These are phyloP conservation scores for Letharia lupina DNA, from an alignment of 495 filamentous ascomycete species.

Conservation along the genomic window DNA sequence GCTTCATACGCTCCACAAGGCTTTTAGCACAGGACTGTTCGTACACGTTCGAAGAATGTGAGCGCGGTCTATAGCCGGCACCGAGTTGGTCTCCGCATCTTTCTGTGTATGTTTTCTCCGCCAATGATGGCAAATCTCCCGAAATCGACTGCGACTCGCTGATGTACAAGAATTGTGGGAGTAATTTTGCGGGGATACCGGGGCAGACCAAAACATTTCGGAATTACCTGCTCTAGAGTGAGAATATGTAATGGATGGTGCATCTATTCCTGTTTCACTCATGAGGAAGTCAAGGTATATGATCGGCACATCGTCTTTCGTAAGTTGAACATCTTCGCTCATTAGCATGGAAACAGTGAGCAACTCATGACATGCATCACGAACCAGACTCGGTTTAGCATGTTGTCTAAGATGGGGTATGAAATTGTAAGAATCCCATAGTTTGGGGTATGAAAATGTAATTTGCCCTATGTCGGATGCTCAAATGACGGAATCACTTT, in stretches of 20 bases:
- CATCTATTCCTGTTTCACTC: conserved; percentile 32
- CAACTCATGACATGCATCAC: neutral
- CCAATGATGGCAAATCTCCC: neutral
- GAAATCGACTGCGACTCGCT: neutral
- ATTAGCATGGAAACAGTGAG: neutral
- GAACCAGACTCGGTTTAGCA: neutral
- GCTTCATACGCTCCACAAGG: conserved; percentile 32
- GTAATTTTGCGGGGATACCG: neutral
- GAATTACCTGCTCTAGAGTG: conserved; percentile 32
- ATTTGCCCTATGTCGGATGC: neutral
- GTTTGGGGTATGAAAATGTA: too few relatives aligned
- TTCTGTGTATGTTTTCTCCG: neutral
- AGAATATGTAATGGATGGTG: conserved; percentile 26
- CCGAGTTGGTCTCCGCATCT: neutral
- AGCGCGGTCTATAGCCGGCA: neutral
- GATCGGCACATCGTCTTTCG: conserved; percentile 31
- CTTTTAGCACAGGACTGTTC: conserved; percentile 12
- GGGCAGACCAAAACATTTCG: neutral
- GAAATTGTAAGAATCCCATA: too few relatives aligned
- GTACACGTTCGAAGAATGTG: conserved; percentile 15
- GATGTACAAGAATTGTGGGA: neutral
- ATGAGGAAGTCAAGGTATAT: conserved; percentile 35
- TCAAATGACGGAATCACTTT: neutral
- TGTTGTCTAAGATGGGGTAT: too few relatives aligned
- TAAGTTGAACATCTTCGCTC: conserved; percentile 32